Conservation (phyloP, 768 basidiomycete genomes). For the Saitozyma podzolica region DNA sequence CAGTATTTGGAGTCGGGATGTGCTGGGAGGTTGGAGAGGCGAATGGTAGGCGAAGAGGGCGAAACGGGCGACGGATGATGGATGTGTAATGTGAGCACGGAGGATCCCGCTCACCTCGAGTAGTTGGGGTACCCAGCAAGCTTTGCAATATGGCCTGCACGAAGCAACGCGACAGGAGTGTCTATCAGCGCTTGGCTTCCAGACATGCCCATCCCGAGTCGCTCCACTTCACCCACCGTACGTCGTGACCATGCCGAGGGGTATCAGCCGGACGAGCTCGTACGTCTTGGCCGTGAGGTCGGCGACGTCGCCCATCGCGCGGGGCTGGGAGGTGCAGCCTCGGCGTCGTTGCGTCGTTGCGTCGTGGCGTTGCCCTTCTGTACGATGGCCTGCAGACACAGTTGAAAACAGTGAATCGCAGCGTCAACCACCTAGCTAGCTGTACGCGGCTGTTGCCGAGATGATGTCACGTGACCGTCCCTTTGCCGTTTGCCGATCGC, state of each 20-base stretch:
- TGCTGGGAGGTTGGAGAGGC: too few relatives aligned
- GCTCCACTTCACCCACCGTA: constrained; percentile 30
- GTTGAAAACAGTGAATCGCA: too few relatives aligned
- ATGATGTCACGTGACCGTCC: too few relatives aligned
- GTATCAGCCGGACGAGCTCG: constrained; percentile 41
- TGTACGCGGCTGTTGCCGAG: too few relatives aligned
- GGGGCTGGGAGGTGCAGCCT: too few relatives aligned
- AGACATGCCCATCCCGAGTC: neutral
- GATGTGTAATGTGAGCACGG: neutral
- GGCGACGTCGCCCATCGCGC: constrained; percentile 39
- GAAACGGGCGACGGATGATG: neutral
- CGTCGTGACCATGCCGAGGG: constrained; percentile 38
- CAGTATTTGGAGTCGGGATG: too few relatives aligned
- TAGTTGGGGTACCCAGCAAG: constrained; percentile 49
- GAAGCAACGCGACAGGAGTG: neutral
- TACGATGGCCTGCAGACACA: too few relatives aligned
- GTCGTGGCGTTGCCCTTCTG: too few relatives aligned
- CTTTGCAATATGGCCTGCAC: constrained; percentile 47
- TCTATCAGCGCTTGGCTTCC: neutral
- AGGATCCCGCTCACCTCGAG: constrained; percentile 24
- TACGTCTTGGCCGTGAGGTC: constrained; percentile 46
- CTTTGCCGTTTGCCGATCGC: too few relatives aligned
- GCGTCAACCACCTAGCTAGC: too few relatives aligned
- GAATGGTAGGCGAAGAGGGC: too few relatives aligned
- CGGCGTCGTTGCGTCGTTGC: too few relatives aligned